phyloP scores from a whole-genome alignment of 129 eudicot species.

The Glebionis coronaria region DNA sequence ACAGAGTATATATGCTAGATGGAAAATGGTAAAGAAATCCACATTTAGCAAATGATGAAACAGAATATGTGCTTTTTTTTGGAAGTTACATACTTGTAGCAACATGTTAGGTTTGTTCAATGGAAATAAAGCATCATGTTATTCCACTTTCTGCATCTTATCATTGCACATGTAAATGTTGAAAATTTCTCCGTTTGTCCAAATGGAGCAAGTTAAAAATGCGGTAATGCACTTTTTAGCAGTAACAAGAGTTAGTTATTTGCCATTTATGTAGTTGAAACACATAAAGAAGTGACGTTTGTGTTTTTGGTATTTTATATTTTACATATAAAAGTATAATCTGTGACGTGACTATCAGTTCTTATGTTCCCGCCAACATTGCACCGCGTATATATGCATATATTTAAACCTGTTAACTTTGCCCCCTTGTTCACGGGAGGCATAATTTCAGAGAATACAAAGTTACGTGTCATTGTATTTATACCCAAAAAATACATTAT shows the following conservation, averaged over 20 bases:
- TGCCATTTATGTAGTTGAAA: not conserved
- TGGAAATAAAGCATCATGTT: conserved; percentile 10
- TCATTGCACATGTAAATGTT: conserved; percentile 14
- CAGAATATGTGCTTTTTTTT: conserved; percentile 8
- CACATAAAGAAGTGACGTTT: not conserved
- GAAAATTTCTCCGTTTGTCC: conserved; percentile 13
- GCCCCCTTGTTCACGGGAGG: not conserved
- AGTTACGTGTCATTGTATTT: not conserved
- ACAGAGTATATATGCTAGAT: not conserved
- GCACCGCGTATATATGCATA: not conserved
- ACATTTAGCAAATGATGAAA: conserved; percentile 15
- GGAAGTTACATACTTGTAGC: conserved; percentile 17
- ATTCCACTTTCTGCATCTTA: conserved; percentile 23
- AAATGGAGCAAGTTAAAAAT: conserved; percentile 3
- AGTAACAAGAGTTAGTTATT: conserved; percentile 1
- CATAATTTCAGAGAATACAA: not conserved
- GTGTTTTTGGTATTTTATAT: not conserved
- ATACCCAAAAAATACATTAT: conserved; percentile 5
- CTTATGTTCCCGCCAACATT: not conserved
- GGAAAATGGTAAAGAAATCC: conserved; percentile 12
- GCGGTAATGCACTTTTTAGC: conserved; percentile 15
- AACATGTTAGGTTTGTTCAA: conserved; percentile 11
- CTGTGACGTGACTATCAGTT: conserved; percentile 5
- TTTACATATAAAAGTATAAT: conserved; percentile 5
- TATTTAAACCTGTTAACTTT: not conserved